phyloP scores from a whole-genome alignment of 805 yeast genomes.

The Monosporozyma unispora region DNA sequence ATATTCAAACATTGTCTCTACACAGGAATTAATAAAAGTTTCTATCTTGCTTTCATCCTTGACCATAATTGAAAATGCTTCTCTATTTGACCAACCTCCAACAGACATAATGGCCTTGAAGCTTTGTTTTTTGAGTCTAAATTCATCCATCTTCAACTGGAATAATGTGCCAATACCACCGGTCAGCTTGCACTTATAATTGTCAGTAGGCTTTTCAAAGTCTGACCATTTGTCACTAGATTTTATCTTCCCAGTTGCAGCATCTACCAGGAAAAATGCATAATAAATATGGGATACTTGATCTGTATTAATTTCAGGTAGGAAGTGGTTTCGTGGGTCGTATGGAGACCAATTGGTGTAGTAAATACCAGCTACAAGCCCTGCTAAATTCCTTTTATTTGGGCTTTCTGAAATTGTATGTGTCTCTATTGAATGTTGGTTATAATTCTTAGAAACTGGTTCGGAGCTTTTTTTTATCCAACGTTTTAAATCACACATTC shows the following conservation, averaged over 20 bases:
- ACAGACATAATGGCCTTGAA: slow-evolving; percentile 61
- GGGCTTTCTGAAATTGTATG: not conserved
- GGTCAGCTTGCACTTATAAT: slow-evolving; percentile 11
- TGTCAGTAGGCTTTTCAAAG: slow-evolving; percentile 30
- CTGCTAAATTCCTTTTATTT: not conserved
- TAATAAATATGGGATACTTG: slow-evolving; percentile 62
- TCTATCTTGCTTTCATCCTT: slow-evolving; percentile 32
- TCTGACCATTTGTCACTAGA: slow-evolving; percentile 66
- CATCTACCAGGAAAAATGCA: slow-evolving; percentile 61
- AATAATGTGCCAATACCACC: slow-evolving; percentile 48
- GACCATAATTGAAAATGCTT: slow-evolving; percentile 39
- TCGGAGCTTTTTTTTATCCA: no score
- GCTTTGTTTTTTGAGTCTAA: not conserved
- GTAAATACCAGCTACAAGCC: slow-evolving; percentile 33
- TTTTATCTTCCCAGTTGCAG: slow-evolving; percentile 42
- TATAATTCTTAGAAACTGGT: no score
- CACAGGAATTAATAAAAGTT: slow-evolving; percentile 43
- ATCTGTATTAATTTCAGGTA: slow-evolving; percentile 50
- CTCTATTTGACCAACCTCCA: slow-evolving; percentile 68
- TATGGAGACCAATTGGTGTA: slow-evolving; percentile 64
- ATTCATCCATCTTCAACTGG: slow-evolving; percentile 30
- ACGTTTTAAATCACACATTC: no score
- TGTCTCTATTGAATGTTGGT: no score
- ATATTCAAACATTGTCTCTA: slow-evolving; percentile 39
- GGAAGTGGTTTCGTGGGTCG: slow-evolving; percentile 46